These are phyloP conservation scores for Parascedosporium putredinis DNA, from an alignment of 2,329 filamentous ascomycete species.

Conservation along the genomic window DNA sequence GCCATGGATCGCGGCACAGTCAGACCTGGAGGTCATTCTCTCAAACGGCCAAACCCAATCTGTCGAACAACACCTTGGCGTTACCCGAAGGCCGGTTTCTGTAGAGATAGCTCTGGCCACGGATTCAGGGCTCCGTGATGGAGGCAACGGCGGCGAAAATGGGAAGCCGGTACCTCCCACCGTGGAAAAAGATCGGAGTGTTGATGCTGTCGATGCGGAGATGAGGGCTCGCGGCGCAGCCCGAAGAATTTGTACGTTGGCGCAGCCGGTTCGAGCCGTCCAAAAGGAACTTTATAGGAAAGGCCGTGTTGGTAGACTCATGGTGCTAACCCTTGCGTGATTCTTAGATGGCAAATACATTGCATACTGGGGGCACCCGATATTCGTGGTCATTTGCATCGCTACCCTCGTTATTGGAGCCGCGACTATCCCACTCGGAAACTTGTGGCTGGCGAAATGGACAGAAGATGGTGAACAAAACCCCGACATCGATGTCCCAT, in stretches of 20 bases:
- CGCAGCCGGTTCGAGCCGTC: background rate
- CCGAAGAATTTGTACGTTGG: slow-evolving; percentile 5
- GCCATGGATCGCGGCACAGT: slow-evolving; percentile 40
- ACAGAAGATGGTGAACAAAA: slow-evolving; percentile 16
- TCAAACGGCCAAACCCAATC: slow-evolving; percentile 33
- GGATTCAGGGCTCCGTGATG: slow-evolving; percentile 19
- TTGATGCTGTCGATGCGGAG: slow-evolving; percentile 11
- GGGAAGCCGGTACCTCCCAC: background rate
- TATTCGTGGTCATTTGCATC: slow-evolving; percentile 7
- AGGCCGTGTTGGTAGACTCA: no score
- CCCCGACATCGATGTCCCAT: slow-evolving; percentile 32
- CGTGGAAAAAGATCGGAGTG: background rate
- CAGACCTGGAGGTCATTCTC: slow-evolving; percentile 34
- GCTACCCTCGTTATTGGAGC: slow-evolving; percentile 1
- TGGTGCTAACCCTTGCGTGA: no score
- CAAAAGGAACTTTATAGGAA: background rate
- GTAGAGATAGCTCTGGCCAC: slow-evolving; percentile 11
- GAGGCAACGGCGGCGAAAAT: background rate
- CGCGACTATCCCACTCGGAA: slow-evolving; percentile 8
- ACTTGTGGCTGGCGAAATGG: slow-evolving; percentile 41
- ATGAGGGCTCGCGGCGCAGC: slow-evolving; percentile 10
- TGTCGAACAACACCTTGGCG: slow-evolving; percentile 33
- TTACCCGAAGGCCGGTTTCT: slow-evolving; percentile 24
- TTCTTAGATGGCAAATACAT: slow-evolving; percentile 27
- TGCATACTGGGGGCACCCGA: slow-evolving; percentile 33